Evolutionary conservation across 2,329 filamentous ascomycete species (phyloP).

Genomic region (Ceratocystis cacaofunesta): DNA sequence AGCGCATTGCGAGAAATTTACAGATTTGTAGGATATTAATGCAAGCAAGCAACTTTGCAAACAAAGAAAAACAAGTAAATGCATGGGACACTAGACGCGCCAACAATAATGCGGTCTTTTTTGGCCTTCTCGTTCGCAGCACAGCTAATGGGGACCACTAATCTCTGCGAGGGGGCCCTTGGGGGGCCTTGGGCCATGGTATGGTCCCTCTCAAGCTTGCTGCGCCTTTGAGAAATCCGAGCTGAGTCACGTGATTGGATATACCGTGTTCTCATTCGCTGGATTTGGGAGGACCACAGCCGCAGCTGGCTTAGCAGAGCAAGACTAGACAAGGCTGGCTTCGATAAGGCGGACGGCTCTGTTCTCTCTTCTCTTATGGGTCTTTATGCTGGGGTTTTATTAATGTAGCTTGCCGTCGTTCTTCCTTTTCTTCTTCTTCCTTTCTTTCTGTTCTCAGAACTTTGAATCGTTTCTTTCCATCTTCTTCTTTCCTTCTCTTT

Average conservation of each 20-base stretch:
- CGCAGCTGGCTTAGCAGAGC: background rate
- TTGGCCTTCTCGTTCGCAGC: too few species aligned
- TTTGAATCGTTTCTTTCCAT: background rate
- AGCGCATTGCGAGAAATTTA: background rate
- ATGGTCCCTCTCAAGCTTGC: constrained; percentile 6
- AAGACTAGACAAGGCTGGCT: background rate
- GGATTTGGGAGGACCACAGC: background rate
- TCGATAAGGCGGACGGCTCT: too few species aligned
- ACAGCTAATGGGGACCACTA: background rate
- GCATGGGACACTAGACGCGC: background rate
- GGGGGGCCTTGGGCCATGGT: constrained; percentile 1
- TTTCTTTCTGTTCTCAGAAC: background rate
- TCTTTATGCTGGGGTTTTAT: background rate
- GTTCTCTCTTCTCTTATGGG: background rate
- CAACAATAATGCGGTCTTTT: background rate
- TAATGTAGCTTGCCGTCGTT: background rate
- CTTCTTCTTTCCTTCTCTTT: constrained; percentile 3
- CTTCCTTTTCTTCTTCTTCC: background rate
- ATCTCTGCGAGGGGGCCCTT: background rate
- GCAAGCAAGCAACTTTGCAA: too few species aligned
- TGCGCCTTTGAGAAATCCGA: constrained; percentile 4
- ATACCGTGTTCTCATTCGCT: constrained; percentile 1
- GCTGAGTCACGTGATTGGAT: background rate
- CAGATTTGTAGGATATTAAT: background rate
- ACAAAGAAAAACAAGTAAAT: background rate